A percentile compares a stretch with the other conserved stretches of the same genome.
These are phyloP conservation scores for Teunomyces lycoperdinae DNA, from an alignment of 805 yeast genomes.

Conservation along the genomic window DNA sequence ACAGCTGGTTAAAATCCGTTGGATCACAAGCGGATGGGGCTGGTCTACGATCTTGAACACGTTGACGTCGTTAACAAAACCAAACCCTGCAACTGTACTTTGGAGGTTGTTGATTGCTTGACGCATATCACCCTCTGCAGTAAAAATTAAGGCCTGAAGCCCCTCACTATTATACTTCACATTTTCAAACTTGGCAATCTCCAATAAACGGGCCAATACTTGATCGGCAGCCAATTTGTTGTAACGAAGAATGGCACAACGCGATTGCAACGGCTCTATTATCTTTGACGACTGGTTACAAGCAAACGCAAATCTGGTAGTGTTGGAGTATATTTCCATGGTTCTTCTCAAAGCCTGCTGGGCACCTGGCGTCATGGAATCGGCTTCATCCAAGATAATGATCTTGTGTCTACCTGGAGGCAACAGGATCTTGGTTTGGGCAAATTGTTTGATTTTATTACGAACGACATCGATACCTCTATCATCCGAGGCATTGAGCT, in stretches of 20 bases:
- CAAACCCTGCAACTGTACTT: conserved; percentile 92
- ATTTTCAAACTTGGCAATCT: conserved; percentile 65
- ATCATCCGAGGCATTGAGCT: conserved; percentile 94
- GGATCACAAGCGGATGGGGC: conserved; percentile 88
- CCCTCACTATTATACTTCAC: conserved; percentile 87
- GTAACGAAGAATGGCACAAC: conserved; percentile 92
- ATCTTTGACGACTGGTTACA: conserved; percentile 93
- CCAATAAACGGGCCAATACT: conserved; percentile 70
- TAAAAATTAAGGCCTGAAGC: conserved; percentile 83
- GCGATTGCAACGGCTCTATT: conserved; percentile 92
- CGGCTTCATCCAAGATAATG: conserved; percentile 92
- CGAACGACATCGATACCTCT: conserved; percentile 97
- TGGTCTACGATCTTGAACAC: conserved; percentile 95
- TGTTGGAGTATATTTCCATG: conserved; percentile 92
- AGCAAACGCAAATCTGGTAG: conserved; percentile 98
- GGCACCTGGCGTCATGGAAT: conserved; percentile 95
- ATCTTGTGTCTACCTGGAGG: conserved; percentile 92
- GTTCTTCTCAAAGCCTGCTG: conserved; percentile 93
- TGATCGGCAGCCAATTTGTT: conserved; percentile 80
- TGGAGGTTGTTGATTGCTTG: conserved; percentile 95
- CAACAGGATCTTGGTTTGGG: conserved; percentile 85
- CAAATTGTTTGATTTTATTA: conserved; percentile 90
- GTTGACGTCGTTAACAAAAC: conserved; percentile 83
- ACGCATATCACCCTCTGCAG: conserved; percentile 99
- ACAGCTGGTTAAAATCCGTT: conserved; percentile 52